phyloP scores from a whole-genome alignment of 306 rosid species.

The Delonix regia region DNA sequence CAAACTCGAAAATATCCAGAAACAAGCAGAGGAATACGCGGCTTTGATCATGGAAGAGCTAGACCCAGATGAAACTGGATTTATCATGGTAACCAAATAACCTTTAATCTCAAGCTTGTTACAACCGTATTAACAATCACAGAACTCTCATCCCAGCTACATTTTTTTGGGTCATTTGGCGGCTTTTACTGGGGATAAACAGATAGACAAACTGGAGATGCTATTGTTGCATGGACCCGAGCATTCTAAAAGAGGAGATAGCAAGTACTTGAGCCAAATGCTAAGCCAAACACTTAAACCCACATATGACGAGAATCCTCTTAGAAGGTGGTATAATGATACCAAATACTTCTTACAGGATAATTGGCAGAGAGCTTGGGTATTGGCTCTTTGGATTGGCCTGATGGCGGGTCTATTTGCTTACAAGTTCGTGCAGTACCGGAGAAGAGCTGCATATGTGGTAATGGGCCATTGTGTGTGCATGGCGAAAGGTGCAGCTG shows the following conservation, averaged over 20 bases:
- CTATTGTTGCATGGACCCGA: conserved; percentile 59
- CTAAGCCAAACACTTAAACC: conserved; percentile 59
- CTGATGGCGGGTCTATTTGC: conserved; percentile 55
- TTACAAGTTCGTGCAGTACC: conserved; percentile 50
- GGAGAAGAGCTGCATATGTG: conserved; percentile 44
- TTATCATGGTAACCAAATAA: conserved; percentile 59
- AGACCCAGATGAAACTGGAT: conserved; percentile 63
- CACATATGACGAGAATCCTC: conserved; percentile 39
- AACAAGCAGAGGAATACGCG: conserved; percentile 71
- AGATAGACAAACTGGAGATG: conserved; percentile 59
- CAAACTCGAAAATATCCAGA: conserved; percentile 65
- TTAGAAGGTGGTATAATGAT: conserved; percentile 40
- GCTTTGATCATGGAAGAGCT: conserved; percentile 80
- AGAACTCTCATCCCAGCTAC: conserved; percentile 28
- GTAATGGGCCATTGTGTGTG: conserved; percentile 71
- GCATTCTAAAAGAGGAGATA: conserved; percentile 51
- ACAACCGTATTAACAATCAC: neutral
- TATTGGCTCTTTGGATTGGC: conserved; percentile 54
- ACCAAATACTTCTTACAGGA: conserved; percentile 58
- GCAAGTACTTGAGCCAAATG: conserved; percentile 54
- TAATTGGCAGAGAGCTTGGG: conserved; percentile 69
- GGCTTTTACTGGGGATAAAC: conserved; percentile 26
- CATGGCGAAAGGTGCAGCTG: conserved; percentile 79
- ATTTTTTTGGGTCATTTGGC: conserved; percentile 30
- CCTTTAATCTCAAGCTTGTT: neutral